These are phyloP conservation scores for Arthrobotrys sinensis DNA, from an alignment of 2,329 filamentous ascomycete genomes.

Conservation along the genomic window DNA sequence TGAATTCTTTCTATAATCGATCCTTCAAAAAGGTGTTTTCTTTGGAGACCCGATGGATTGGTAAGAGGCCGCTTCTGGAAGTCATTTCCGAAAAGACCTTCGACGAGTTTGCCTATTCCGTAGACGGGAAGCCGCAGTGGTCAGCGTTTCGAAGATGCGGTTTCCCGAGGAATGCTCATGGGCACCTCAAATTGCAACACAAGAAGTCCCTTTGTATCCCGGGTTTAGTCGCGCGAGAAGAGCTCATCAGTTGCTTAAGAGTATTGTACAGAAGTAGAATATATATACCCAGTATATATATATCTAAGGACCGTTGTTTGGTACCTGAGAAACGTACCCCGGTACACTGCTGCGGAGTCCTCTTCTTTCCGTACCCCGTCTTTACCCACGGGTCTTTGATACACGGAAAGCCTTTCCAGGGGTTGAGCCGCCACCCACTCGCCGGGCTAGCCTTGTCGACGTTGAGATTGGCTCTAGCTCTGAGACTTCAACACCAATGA, in stretches of 20 bases:
- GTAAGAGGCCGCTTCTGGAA: constrained; percentile 54
- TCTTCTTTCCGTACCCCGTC: neutral
- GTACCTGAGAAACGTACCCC: constrained; percentile 24
- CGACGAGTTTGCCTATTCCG: constrained; percentile 48
- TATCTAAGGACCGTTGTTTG: constrained; percentile 3
- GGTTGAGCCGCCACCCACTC: constrained; percentile 15
- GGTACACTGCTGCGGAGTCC: neutral
- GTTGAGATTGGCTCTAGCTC: constrained; percentile 34
- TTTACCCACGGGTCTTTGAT: constrained; percentile 8
- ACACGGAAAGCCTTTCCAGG: neutral
- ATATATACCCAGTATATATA: neutral
- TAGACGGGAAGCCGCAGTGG: constrained; percentile 47
- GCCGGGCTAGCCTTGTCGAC: constrained; percentile 45
- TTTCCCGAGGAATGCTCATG: constrained; percentile 47
- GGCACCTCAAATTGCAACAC: constrained; percentile 49
- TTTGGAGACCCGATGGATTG: constrained; percentile 32
- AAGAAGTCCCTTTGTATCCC: constrained; percentile 35
- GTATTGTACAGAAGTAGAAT: neutral
- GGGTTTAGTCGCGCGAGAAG: constrained; percentile 42
- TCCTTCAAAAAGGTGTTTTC: neutral
- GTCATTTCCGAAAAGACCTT: constrained; percentile 58
- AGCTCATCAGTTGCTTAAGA: constrained; percentile 45
- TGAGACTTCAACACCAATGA: constrained; percentile 25
- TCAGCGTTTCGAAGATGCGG: constrained; percentile 50
- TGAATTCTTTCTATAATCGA: constrained; percentile 16